These are phyloP conservation scores for Groenewaldozyma sp. DNA, from an alignment of 1,139 yeast genomes.

Conservation along the genomic window DNA sequence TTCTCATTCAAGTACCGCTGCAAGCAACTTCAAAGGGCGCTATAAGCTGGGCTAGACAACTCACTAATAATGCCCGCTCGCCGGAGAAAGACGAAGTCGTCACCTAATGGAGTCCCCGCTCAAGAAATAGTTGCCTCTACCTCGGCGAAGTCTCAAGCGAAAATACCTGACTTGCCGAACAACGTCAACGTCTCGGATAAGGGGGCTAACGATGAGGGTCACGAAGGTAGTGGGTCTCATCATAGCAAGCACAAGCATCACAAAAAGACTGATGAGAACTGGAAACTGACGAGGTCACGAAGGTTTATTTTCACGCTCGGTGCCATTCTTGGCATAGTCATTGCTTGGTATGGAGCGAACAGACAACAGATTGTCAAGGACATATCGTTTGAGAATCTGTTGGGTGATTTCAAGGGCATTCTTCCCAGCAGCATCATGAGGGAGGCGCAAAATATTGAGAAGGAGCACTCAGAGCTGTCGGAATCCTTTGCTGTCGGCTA, in stretches of 20 bases:
- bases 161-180: background rate
- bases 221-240: background rate
- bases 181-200: background rate
- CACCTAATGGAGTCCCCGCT: too few relatives aligned
- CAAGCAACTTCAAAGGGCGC: too few relatives aligned
- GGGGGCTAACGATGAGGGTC: background rate
- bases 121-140: too few relatives aligned
- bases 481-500: slow-evolving; percentile 86
- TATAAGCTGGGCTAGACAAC: too few relatives aligned
- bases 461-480: slow-evolving; percentile 29
- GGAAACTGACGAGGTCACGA: slow-evolving; percentile 17
- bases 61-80: too few relatives aligned
- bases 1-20: too few relatives aligned
- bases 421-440: slow-evolving; percentile 59
- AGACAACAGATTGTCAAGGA: slow-evolving; percentile 33
- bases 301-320: slow-evolving; percentile 43
- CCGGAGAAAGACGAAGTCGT: too few relatives aligned
- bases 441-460: slow-evolving; percentile 49
- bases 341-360: slow-evolving; percentile 58
- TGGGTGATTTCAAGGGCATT: slow-evolving; percentile 28
- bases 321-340: slow-evolving; percentile 55
- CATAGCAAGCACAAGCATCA: background rate
- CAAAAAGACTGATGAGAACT: slow-evolving; percentile 6
- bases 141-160: background rate
- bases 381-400: slow-evolving; percentile 42